Evolutionary conservation across 805 yeast species (phyloP), one percentile per base, ranked within the genome.

Genomic region (Lachancea sp.): DNA sequence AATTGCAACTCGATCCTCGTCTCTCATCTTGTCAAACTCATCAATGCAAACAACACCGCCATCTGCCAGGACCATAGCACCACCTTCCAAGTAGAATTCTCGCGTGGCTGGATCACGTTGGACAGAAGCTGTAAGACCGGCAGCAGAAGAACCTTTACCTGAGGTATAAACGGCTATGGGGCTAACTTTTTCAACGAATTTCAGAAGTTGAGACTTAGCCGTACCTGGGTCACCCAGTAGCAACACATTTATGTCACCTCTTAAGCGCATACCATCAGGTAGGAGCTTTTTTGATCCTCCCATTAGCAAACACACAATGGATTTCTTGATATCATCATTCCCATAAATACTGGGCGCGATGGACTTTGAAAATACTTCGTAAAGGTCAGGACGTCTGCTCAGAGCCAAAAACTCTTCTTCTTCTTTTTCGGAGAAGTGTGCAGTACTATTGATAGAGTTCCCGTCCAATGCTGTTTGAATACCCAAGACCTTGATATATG

Each of bases 61-160:
- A 67, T 92, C 98, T 0, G 99, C 98, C 37, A 92, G 70, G n/a
- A 92, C 98, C 97, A 92, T 89, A 7, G 99, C 99, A 65, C 99
- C 99, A 45, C 99, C 98, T 73, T 92, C 99, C 40, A 92, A 69
- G 61, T 85, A 90, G 61, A 90, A 92, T 53, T 92, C 98, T 48
- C 96, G 70, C 0, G 96, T 84, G 18, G 71, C 69, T 1, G 86
- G 72, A 61, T 92, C 97, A 60, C 96, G 75, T 67, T 90, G 98
- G 15, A 92, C 97, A 13, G 95, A 83, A 0, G 98, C 98, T 2
- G 99, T 92, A 64, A 92, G 74, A 78, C 99, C 99, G 36, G 92
- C 99, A 0, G 99, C 99, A 23, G 98, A 92, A 1, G 97, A 88
- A 38, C 98, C 98, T 56, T 92, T 92, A 63, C 99, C 99, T 1